Base-by-base conservation (phyloP, 2,329 filamentous ascomycete genomes). In the Penicillium sp. region DNA sequence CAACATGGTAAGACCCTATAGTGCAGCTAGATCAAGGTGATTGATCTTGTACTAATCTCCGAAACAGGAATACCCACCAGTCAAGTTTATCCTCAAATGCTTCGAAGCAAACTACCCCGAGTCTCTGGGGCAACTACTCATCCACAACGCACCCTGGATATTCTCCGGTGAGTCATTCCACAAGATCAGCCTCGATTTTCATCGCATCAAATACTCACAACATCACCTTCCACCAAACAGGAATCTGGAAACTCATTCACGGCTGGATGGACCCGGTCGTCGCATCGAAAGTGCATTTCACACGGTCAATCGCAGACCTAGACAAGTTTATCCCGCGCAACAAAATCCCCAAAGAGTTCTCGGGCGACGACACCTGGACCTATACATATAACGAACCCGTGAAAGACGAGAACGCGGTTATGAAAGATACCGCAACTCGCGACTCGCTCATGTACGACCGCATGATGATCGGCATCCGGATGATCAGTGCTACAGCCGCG, bases 81-180 rank as follows among this genome's bases (percentile, higher is more conserved):
- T 97, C 58, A 97, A 96, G 70, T 97, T 97, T 78, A 96, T 97
- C 86, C 96, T 97, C 75, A 94, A 96, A 76, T 96, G 92, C 75
- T 97, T 97, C 71, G 93, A 97, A 79, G 93, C 93, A 58, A 97
- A 97, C 73, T 97, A 97, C 68, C 93, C 93, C 0, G 93, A 97
- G 75, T 93, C 87, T 43, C 82, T 97, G 1, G 93, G 93, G 17
- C 84, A 87, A 2, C 89, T 97, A 4, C 82, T 97, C 45, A 90
- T 97, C 38, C 93, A 97, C 79, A 96, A 96, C 74, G 87, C 93
- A 0, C 93, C 93, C 2, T 97, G 93, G 93, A 80, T 97, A 41
- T 97, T 97, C 78, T 91, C 96, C 79, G 88, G 89, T 87, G 76
- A 55, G 79, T 72, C n/a, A 7, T 27, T 12, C 19, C 10, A 38